Evolutionary conservation across 495 filamentous ascomycete genomes (phyloP).

Genomic region (Hypoxylon subgilvum): DNA sequence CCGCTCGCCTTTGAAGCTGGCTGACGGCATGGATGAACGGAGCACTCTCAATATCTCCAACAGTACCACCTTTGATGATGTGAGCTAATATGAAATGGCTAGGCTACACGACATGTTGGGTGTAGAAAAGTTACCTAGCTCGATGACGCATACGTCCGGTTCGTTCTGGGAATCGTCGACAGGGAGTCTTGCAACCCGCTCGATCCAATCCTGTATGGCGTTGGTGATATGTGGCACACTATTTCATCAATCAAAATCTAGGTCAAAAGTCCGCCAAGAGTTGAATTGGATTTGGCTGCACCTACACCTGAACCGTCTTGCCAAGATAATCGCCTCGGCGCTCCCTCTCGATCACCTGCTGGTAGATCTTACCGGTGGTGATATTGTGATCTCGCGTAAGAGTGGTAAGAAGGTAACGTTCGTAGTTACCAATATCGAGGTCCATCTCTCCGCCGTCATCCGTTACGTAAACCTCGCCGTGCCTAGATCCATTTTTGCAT

Average conservation of each 20-base stretch:
- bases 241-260: no score
- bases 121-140: neutral
- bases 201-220: constrained; percentile 90
- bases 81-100: neutral
- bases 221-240: constrained; percentile 85
- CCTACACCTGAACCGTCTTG: constrained; percentile 80
- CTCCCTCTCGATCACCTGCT: constrained; percentile 78
- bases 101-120: neutral
- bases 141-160: constrained; percentile 88
- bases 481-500: neutral
- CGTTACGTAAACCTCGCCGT: neutral
- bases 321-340: constrained; percentile 86
- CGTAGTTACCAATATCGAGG: constrained; percentile 96
- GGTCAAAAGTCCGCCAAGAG: no score
- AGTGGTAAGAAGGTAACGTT: constrained; percentile 67
- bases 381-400: constrained; percentile 85
- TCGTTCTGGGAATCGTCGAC: constrained; percentile 82
- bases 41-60: constrained; percentile 84
- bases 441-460: constrained; percentile 80
- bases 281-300: neutral
- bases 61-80: constrained; percentile 40
- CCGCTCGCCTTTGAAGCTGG: constrained; percentile 73
- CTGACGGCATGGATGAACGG: constrained; percentile 88
- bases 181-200: constrained; percentile 81
- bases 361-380: constrained; percentile 94